Conservation (phyloP, 2,329 filamentous ascomycete species). For the Fusarium hainanense region DNA sequence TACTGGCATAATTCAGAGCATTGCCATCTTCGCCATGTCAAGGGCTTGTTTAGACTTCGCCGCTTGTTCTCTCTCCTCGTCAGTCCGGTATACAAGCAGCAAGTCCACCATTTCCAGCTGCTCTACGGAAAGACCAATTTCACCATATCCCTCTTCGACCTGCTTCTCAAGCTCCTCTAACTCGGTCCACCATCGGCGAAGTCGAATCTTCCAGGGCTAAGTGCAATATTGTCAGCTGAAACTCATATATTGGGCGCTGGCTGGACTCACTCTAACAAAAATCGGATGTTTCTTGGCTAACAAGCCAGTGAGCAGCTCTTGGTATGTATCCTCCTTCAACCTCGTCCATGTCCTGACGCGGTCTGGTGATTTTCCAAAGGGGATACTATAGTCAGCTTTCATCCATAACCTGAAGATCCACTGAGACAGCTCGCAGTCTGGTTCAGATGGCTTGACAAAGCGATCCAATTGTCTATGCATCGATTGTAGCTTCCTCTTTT, state of each 20-base stretch:
- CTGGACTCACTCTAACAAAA: slow-evolving; percentile 39
- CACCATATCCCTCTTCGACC: neutral
- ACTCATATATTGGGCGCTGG: neutral
- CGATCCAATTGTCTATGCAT: slow-evolving; percentile 7
- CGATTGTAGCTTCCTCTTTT: slow-evolving; percentile 9
- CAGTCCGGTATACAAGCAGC: slow-evolving; percentile 27
- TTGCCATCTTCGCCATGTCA: slow-evolving; percentile 7
- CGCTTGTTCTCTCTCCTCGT: slow-evolving; percentile 22
- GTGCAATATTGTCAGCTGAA: neutral
- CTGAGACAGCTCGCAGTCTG: slow-evolving; percentile 10
- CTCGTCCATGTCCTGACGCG: slow-evolving; percentile 20
- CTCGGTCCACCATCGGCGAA: slow-evolving; percentile 37
- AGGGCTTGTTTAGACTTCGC: slow-evolving; percentile 9
- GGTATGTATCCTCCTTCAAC: slow-evolving; percentile 17
- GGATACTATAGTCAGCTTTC: slow-evolving; percentile 17
- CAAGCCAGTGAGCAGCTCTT: slow-evolving; percentile 18
- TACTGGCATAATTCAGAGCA: neutral
- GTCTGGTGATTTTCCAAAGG: slow-evolving; percentile 29
- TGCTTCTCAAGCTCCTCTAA: slow-evolving; percentile 26
- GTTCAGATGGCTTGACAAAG: neutral
- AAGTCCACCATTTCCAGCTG: slow-evolving; percentile 38
- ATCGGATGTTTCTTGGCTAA: slow-evolving; percentile 22
- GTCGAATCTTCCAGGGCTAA: slow-evolving; percentile 42
- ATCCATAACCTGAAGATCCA: slow-evolving; percentile 36
- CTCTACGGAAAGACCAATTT: slow-evolving; percentile 22